Base-by-base conservation (phyloP, 139 green algal genomes). In the Tetratostichococcus sp. region DNA sequence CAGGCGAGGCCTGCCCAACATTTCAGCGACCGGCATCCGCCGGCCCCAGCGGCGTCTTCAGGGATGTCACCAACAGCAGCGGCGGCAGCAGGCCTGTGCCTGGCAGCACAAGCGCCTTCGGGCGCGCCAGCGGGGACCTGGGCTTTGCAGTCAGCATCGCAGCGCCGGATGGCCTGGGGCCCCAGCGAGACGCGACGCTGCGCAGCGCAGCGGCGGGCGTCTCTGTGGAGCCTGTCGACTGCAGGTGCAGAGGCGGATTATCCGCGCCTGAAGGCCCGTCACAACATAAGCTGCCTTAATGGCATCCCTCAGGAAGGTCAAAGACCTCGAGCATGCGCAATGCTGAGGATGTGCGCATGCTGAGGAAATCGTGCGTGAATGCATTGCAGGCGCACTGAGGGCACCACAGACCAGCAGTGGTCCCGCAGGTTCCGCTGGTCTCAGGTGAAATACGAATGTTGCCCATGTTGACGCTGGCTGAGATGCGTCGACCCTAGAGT, bases 361-460 rank as follows among this genome's bases (percentile, higher is more conserved):
- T 34, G 14, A 11, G 17, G 59, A 5, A 30, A 28, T 30, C 5
- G n/a, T 68, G 59, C n/a, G 17, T 6, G 59, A n/a, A n/a, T n/a
- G 71, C 67, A 57, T 76, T n/a, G 72, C 33, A 35, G 31, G 58
- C 58, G 57, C 58, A 50, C 58, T 26, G 59, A 76, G 70, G 73
- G 65, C 65, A 32, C 35, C 21, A 30, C 67, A 14, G 71, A 77
- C 33, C 33, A 26, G 43, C 43, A 33, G 26, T 75, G 66, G 66
- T 30, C 66, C 21, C 31, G 31, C 11, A 43, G 3, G 43, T 81
- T 77, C 43, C 19, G 33, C 1, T 81, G 77, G 77, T 67, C 65
- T 30, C 32, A 39, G 50, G 50, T 62, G 50, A 62, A 62, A 17
- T 50, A 50, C 39, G 39, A 8, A 8, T 50, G 39, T 50, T 50